Evolutionary conservation across 2,329 filamentous ascomycete species (phyloP).

Genomic region (Cryphonectria parasitica): DNA sequence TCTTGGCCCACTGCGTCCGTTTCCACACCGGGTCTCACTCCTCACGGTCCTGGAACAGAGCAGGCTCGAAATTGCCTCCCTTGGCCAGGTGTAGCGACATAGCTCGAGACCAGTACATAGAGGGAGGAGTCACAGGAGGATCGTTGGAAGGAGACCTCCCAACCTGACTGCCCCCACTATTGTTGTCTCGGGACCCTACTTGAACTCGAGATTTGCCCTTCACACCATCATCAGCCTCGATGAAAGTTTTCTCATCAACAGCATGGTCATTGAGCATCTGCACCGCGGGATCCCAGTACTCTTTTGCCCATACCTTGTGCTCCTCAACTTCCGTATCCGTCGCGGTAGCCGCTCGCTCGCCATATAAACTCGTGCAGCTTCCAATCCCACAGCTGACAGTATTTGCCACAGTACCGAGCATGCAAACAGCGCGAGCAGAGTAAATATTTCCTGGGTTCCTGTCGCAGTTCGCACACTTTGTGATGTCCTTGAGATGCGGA

Average conservation of each 20-base stretch:
- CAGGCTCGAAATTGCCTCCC: neutral
- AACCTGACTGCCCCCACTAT: neutral
- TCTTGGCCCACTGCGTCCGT: neutral
- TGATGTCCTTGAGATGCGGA: neutral
- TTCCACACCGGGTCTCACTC: neutral
- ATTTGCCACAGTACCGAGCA: slow-evolving; percentile 21
- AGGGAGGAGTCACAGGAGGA: neutral
- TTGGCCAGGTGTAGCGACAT: slow-evolving; percentile 14
- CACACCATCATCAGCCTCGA: too few relatives aligned
- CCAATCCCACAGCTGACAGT: slow-evolving; percentile 25
- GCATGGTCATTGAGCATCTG: neutral
- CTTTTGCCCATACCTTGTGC: slow-evolving; percentile 2
- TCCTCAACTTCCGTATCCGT: neutral
- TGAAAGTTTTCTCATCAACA: neutral
- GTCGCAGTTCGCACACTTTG: slow-evolving; percentile 14
- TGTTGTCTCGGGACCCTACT: neutral
- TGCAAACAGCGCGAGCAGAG: slow-evolving; percentile 16
- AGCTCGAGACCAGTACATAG: slow-evolving; percentile 13
- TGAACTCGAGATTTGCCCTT: neutral
- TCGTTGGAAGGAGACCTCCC: neutral
- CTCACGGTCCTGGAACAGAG: neutral
- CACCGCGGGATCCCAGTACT: slow-evolving; percentile 15
- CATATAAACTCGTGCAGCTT: neutral
- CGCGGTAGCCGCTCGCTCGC: neutral
- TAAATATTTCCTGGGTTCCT: slow-evolving; percentile 4